Evolutionary conservation across 2,329 filamentous ascomycete species (phyloP).

Genomic region (Fusarium falciforme): DNA sequence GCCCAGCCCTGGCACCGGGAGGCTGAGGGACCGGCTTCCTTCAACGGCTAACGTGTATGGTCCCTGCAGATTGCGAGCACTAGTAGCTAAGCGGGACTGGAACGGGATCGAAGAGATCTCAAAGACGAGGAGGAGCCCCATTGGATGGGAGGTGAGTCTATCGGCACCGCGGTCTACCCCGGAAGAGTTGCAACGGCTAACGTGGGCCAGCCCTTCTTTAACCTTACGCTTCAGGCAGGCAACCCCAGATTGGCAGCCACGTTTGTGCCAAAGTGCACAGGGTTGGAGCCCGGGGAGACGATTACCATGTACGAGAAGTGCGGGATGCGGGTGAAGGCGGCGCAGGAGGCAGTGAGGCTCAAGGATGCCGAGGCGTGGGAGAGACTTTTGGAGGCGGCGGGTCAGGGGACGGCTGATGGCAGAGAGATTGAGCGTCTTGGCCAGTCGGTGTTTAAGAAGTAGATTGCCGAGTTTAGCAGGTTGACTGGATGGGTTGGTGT

Average conservation of each 20-base stretch:
- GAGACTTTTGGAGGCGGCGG: slow-evolving; percentile 78
- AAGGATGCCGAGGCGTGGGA: slow-evolving; percentile 84
- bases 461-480: slow-evolving; percentile 6
- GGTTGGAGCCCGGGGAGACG: slow-evolving; percentile 73
- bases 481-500: background rate
- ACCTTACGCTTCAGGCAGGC: slow-evolving; percentile 86
- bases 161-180: background rate
- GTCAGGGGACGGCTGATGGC: slow-evolving; percentile 72
- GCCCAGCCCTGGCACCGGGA: slow-evolving; percentile 20
- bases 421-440: slow-evolving; percentile 86
- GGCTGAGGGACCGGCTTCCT: background rate
- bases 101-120: slow-evolving; percentile 88
- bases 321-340: slow-evolving; percentile 87
- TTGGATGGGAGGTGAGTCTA: slow-evolving; percentile 89
- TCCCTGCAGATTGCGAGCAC: slow-evolving; percentile 75
- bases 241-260: slow-evolving; percentile 86
- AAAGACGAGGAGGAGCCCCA: slow-evolving; percentile 84
- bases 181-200: slow-evolving; percentile 20
- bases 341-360: slow-evolving; percentile 86
- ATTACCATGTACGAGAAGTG: slow-evolving; percentile 98
- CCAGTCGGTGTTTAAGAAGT: slow-evolving; percentile 66
- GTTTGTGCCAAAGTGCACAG: slow-evolving; percentile 90
- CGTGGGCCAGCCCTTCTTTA: slow-evolving; percentile 81
- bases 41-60: slow-evolving; percentile 32
- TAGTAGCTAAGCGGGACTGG: slow-evolving; percentile 93